Percentiles rank a stretch among this genome's conserved stretches.
These are phyloP conservation scores for Podaxis pistillaris DNA, from an alignment of 768 basidiomycete species.

Conservation along the genomic window DNA sequence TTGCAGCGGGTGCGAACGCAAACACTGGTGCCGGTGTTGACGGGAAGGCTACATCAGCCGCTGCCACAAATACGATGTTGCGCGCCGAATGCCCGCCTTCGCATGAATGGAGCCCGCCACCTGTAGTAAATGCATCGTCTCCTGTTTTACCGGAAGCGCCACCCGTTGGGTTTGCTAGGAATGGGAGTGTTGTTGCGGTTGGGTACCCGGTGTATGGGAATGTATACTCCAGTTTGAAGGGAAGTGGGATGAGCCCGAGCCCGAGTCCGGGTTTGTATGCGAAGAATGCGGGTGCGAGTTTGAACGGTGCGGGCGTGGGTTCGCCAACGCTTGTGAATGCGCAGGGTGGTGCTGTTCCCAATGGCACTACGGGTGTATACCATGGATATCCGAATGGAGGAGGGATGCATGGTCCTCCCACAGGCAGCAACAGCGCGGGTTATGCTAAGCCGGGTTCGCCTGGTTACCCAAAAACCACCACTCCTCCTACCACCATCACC, in stretches of 20 bases:
- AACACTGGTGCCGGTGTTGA: neutral
- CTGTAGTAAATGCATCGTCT: slow-evolving; percentile 24
- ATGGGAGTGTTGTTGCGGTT: slow-evolving; percentile 4
- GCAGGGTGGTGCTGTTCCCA: too few relatives aligned
- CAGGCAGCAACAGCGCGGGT: slow-evolving; percentile 2
- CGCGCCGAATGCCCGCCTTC: slow-evolving; percentile 29
- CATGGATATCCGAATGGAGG: slow-evolving; percentile 9
- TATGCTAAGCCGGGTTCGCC: slow-evolving; percentile 9
- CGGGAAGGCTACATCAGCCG: neutral
- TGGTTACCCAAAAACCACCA: too few relatives aligned
- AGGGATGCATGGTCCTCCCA: neutral
- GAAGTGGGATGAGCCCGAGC: slow-evolving; percentile 9
- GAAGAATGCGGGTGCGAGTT: neutral
- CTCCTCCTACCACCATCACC: too few relatives aligned
- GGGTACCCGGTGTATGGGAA: slow-evolving; percentile 5
- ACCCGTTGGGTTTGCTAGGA: slow-evolving; percentile 6
- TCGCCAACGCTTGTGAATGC: too few relatives aligned
- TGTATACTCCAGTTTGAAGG: slow-evolving; percentile 6
- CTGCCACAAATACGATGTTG: neutral
- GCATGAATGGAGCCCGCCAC: slow-evolving; percentile 45
- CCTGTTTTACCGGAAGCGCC: slow-evolving; percentile 37
- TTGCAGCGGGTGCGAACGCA: neutral
- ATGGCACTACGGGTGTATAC: neutral
- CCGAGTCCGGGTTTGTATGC: neutral
- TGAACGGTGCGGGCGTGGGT: neutral